phyloP scores from a whole-genome alignment of 495 filamentous ascomycete genomes.

The Neurospora sp. region DNA sequence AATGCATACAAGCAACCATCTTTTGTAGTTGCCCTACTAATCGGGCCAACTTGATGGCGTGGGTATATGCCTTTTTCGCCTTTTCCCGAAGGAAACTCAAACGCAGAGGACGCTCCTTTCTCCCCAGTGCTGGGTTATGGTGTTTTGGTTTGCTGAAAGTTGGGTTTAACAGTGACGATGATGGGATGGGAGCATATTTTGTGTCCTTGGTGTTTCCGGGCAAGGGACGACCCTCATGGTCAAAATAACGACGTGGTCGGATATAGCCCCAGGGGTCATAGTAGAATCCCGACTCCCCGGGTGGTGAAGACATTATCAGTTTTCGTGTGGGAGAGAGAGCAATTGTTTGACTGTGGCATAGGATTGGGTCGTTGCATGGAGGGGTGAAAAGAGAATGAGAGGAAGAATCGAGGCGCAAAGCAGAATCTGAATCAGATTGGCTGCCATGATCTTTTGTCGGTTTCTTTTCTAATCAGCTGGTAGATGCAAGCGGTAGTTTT shows the following conservation, averaged over 20 bases:
- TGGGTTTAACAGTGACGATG: neutral
- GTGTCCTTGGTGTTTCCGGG: neutral
- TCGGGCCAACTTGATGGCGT: neutral
- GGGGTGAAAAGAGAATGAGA: neutral
- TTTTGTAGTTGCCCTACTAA: neutral
- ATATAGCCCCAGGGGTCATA: neutral
- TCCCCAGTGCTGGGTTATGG: neutral
- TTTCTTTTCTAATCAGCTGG: neutral
- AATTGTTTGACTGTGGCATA: neutral
- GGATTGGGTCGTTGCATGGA: neutral
- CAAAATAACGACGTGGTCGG: neutral
- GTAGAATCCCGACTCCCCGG: neutral
- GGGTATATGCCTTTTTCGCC: neutral
- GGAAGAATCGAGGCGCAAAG: neutral
- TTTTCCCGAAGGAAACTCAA: neutral
- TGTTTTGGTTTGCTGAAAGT: neutral
- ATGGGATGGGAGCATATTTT: neutral
- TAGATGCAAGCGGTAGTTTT: neutral
- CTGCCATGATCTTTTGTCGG: accelerated
- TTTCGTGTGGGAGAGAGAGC: neutral
- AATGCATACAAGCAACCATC: neutral
- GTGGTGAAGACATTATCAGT: neutral
- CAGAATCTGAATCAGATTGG: neutral
- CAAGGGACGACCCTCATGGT: neutral
- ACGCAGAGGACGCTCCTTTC: neutral